Base-by-base conservation (phyloP, 345 rosid species). In the Dipteronia sinensis region DNA sequence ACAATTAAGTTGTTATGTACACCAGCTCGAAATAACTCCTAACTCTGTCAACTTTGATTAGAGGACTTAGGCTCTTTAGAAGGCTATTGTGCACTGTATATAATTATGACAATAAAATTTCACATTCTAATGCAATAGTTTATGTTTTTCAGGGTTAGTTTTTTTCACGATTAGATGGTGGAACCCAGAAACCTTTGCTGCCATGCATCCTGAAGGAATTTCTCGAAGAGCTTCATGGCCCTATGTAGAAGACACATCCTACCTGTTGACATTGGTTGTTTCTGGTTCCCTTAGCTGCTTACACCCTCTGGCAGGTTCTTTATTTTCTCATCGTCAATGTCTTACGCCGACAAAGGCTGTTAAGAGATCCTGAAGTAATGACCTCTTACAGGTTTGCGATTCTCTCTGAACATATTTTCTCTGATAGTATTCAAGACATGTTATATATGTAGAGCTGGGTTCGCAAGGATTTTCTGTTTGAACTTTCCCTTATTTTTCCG, bases 281-380 rank as follows among this genome's bases (percentile, higher is more conserved):
- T 86, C 79, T 85, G 76, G 88, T 92, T 85, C 99, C 99, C 9
- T 84, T 95, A 83, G 90, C 79, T 56, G 99, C 89, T 62, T 95
- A 95, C 82, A 85, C 89, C 65, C 89, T 95, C 49, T 95, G 99
- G 99, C 99, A 95, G 83, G 86, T 79, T 55, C 94, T 95, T 67
- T 95, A 95, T 82, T 93, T 92, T 72, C 91, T 95, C 71, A 91
- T 95, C 49, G 99, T 95, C 82, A 83, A 95, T 82, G 99, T 95
- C 82, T 84, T 95, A 1, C 97, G 98, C 56, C 85, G 94, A 46
- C 99, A 95, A 82, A 88, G 99, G 85, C 84, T 95, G 71, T 77
- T 95, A 27, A 89, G 95, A 84, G 99, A 95, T 83, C 99, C 99
- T 71, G 99, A 95, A 88, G 99, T 95, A 72, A 95, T 95, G 99